These are phyloP conservation scores for Silene uniflora DNA, from an alignment of 148 eudicot genomes.

Conservation along the genomic window DNA sequence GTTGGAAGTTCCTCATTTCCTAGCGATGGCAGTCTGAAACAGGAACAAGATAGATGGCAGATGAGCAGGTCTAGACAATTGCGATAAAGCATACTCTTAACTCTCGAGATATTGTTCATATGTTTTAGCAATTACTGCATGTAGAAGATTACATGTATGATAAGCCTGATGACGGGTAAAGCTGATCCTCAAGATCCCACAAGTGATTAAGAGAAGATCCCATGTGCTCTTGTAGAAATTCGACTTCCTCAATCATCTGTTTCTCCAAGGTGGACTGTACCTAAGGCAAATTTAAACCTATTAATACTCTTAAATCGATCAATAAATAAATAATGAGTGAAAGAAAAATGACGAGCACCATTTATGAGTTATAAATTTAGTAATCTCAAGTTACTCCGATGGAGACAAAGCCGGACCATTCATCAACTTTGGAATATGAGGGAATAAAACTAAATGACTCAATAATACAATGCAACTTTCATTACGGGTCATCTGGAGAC, in stretches of 20 bases:
- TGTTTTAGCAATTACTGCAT: neutral
- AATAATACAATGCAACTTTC: neutral
- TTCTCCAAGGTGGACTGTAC: conserved; percentile 41
- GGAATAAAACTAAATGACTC: neutral
- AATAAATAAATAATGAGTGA: neutral
- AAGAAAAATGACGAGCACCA: neutral
- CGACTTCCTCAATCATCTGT: conserved; percentile 35
- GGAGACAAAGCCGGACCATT: neutral
- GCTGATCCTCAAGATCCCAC: conserved; percentile 45
- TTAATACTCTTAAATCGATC: neutral
- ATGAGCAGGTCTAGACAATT: neutral
- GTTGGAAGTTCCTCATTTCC: conserved; percentile 31
- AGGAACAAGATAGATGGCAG: conserved; percentile 8
- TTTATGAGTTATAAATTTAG: neutral
- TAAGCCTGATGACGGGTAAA: conserved; percentile 50
- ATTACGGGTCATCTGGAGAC: neutral
- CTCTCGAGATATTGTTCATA: neutral
- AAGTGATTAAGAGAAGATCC: conserved; percentile 36
- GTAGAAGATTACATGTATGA: conserved; percentile 61
- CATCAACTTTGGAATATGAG: neutral
- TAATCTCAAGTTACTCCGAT: neutral
- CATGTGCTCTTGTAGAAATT: conserved; percentile 24
- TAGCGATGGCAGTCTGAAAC: conserved; percentile 50
- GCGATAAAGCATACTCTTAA: neutral
- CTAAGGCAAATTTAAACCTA: conserved; percentile 7